Evolutionary conservation across 495 filamentous ascomycete genomes (phyloP).

Genomic region (Trichocladium antarcticum): DNA sequence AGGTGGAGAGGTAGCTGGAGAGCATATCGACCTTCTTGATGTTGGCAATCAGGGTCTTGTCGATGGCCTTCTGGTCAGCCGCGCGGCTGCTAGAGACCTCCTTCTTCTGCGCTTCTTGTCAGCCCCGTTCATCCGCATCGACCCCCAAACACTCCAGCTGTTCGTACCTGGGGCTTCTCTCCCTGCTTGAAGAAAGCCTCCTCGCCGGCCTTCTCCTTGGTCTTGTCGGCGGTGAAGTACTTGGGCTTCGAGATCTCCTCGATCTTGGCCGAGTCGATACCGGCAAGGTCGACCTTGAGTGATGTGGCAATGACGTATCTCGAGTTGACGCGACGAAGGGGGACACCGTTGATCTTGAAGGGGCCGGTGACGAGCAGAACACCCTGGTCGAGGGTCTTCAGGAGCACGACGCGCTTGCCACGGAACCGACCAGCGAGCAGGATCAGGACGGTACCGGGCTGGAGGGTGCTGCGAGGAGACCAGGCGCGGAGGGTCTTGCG

Average conservation of each 20-base stretch:
- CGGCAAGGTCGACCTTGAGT: slow-evolving; percentile 72
- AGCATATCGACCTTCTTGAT: slow-evolving; percentile 95
- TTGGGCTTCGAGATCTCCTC: slow-evolving; percentile 72
- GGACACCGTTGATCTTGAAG: slow-evolving; percentile 99
- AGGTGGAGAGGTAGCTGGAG: slow-evolving; percentile 75
- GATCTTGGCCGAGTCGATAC: slow-evolving; percentile 69
- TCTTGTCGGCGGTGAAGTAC: slow-evolving; percentile 95
- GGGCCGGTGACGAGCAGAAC: slow-evolving; percentile 97
- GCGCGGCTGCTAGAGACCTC: slow-evolving; percentile 75
- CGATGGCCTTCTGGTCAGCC: slow-evolving; percentile 92
- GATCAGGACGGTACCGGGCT: slow-evolving; percentile 91
- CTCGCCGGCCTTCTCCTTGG: slow-evolving; percentile 75
- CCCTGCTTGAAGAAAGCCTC: slow-evolving; percentile 99
- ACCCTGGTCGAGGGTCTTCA: slow-evolving; percentile 92
- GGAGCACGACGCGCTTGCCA: slow-evolving; percentile 97
- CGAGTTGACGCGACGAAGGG: slow-evolving; percentile 92
- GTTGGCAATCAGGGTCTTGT: slow-evolving; percentile 78
- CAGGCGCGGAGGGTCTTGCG: slow-evolving; percentile 86
- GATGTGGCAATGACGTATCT: slow-evolving; percentile 98
- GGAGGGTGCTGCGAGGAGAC: slow-evolving; percentile 72
- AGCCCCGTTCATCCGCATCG: slow-evolving; percentile 8
- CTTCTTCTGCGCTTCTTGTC: slow-evolving; percentile 70
- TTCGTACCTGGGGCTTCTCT: slow-evolving; percentile 86
- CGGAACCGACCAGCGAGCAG: slow-evolving; percentile 99
- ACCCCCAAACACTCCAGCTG: neutral